Evolutionary conservation across 1,284 basidiomycete genomes (phyloP).

Genomic region (Cryptococcus sp.): DNA sequence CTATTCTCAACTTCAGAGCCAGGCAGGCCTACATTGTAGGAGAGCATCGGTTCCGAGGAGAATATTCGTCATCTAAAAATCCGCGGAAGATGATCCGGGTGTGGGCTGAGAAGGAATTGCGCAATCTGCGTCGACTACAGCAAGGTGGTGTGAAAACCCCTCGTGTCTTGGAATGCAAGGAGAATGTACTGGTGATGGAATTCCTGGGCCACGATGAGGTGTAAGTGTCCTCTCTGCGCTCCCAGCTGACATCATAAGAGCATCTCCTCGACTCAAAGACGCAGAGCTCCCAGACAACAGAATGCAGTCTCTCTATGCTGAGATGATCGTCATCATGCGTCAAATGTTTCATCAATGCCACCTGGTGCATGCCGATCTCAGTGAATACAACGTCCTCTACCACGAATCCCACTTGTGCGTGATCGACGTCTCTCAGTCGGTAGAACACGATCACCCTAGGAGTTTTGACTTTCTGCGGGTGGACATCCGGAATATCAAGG

Average conservation of each 20-base stretch:
- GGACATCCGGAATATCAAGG: slow-evolving; percentile 89
- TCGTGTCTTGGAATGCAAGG: slow-evolving; percentile 83
- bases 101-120: slow-evolving; percentile 99
- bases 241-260: slow-evolving; percentile 52
- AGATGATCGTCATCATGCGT: slow-evolving; percentile 74
- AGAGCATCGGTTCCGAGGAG: slow-evolving; percentile 88
- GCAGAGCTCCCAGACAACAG: slow-evolving; percentile 54
- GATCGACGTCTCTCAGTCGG: slow-evolving; percentile 98
- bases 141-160: slow-evolving; percentile 81
- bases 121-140: slow-evolving; percentile 81
- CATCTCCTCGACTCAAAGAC: slow-evolving; percentile 86
- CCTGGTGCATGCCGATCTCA: slow-evolving; percentile 95
- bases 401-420: slow-evolving; percentile 71
- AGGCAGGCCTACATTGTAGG: slow-evolving; percentile 86
- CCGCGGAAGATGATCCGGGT: slow-evolving; percentile 98
- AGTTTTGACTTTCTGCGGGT: slow-evolving; percentile 93
- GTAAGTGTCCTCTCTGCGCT: slow-evolving; percentile 18
- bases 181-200: slow-evolving; percentile 95
- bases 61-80: slow-evolving; percentile 80
- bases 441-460: slow-evolving; percentile 95
- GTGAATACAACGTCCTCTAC: slow-evolving; percentile 95
- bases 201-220: slow-evolving; percentile 73
- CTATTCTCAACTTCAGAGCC: slow-evolving; percentile 95
- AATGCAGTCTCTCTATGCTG: slow-evolving; percentile 64
- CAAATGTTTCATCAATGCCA: slow-evolving; percentile 85